Base-by-base conservation (phyloP, 2,329 filamentous ascomycete species). In the Rachicladosporium sp. region DNA sequence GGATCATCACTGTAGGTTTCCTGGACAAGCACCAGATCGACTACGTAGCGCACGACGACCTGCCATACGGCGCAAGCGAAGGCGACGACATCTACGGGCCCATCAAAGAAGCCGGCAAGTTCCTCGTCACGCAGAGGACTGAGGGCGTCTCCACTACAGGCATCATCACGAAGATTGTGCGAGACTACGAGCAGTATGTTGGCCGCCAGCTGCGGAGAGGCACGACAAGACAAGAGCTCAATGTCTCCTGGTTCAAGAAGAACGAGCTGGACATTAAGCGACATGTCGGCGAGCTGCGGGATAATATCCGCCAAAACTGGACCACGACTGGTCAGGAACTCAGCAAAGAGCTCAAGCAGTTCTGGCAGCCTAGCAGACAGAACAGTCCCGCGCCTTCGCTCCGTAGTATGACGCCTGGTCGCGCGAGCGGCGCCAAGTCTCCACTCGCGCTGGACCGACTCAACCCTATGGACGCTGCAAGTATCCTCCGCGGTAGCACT, bases 181-280 rank as follows among this genome's bases (percentile, higher is more conserved):
- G 89, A 43, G 91, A 98, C 62, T 98, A 98, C 63, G 91, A 98
- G 61, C 91, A 95, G 66, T 98, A 96, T 66, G 93, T 98, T 54
- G 75, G 83, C 40, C 84, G 91, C 43, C 91, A 98, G 63, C 80
- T 98, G 60, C 93, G 91, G 71, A 84, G 91, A 50, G 91, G 91
- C 50, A 89, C 91, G 3, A 87, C 85, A 23, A 80, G 91, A 52
- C 89, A 98, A 60, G 91, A 98, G 63, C 78, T 98, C 61, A 98
- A 98, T 58, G 84, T 98, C 42, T 93, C 85, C 48, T 98, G 91
- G 91, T 71, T 98, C 55, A 98, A 98, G 74, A 98, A 98, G 77
- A 96, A 98, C 64, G 91, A 98, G 67, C 73, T 98, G 43, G 91
- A 98, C 58, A 75, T 98, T 57, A 96, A 95, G 70, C 84, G 91